Base-by-base conservation (phyloP, 2,329 filamentous ascomycete species). In the Cladosporium velox region DNA sequence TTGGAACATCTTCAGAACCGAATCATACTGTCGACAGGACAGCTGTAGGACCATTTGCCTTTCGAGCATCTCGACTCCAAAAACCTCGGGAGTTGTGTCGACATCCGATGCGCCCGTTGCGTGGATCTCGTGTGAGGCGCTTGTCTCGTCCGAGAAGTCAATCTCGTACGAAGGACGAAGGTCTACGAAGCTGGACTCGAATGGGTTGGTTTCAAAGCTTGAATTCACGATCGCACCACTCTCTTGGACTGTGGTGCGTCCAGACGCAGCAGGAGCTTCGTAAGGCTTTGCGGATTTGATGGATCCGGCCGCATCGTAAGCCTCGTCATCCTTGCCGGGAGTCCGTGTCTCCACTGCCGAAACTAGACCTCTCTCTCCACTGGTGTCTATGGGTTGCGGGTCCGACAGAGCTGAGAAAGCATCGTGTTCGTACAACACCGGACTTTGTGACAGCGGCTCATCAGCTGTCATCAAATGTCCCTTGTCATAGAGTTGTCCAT, bases 1-100 rank as follows among this genome's bases (percentile, higher is more conserved):
- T 21, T 68, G 38, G 59, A 77, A 77, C 24, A 76, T 30, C 0
- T 68, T 58, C 4, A 76, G 28, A 5, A 73, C 75, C n/a, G 68
- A 51, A 1, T 65, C 30, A 32, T 72, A 70, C 2, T 70, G 21
- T 30, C 61, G 57, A 10, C 67, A 57, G 3, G 74, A 74, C 3
- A 75, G 32, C 4, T 70, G 70, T 10, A 71, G 24, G 11, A 75
- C 54, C 72, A 77, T 75, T 4, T 72, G 65, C 26, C 69, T 59
- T 47, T 72, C 65, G 5, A 68, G 52, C 30, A 34, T 41, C 55
- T 44, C 26, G 14, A 28, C 34, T 18, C 21, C 26, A 14, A 21
- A n/a, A 4, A 26, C 32, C 2, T 8, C 59, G 26, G 30, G 32
- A 47, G 41, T 58, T 11, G n/a, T 12, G 24, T 59, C 62, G 24